Conservation (phyloP, 2,329 filamentous ascomycete species). For the Nemania sp. region DNA sequence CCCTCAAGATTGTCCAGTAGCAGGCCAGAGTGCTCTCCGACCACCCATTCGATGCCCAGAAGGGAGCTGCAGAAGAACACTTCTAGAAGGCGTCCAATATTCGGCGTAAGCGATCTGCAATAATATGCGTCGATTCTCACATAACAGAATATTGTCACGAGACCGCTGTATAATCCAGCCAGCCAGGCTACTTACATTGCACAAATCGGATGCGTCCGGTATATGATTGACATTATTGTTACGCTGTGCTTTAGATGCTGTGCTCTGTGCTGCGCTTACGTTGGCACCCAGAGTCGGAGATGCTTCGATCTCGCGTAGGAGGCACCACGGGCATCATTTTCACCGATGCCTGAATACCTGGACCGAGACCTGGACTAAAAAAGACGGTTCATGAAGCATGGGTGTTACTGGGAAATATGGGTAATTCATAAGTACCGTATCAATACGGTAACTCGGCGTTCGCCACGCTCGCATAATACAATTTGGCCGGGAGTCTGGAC, state of each 20-base stretch:
- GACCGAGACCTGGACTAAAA: no score
- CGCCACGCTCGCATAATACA: conserved; percentile 16
- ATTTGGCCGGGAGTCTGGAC: conserved; percentile 17
- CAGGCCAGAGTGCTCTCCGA: not conserved
- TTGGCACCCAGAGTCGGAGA: conserved; percentile 2
- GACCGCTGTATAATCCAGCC: conserved; percentile 1
- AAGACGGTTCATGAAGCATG: no score
- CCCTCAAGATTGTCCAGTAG: conserved; percentile 16
- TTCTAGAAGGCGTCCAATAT: conserved; percentile 21
- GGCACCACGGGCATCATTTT: no score
- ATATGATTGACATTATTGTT: not conserved
- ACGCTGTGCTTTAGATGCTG: no score
- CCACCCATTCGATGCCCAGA: not conserved
- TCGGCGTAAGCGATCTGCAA: not conserved
- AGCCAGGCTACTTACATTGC: conserved; percentile 8
- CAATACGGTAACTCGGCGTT: not conserved
- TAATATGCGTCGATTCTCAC: conserved; percentile 9
- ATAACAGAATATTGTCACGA: conserved; percentile 11
- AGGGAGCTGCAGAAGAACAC: conserved; percentile 6
- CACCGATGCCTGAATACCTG: no score
- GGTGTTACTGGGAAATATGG: no score
- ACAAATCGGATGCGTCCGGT: conserved; percentile 19
- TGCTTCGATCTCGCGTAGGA: no score
- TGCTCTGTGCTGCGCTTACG: conserved; percentile 12
- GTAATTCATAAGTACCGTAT: not conserved